Evolutionary conservation across 2,329 filamentous ascomycete species (phyloP), one percentile per base, ranked within the genome.

Genomic region (Tricladium varicosporioides): DNA sequence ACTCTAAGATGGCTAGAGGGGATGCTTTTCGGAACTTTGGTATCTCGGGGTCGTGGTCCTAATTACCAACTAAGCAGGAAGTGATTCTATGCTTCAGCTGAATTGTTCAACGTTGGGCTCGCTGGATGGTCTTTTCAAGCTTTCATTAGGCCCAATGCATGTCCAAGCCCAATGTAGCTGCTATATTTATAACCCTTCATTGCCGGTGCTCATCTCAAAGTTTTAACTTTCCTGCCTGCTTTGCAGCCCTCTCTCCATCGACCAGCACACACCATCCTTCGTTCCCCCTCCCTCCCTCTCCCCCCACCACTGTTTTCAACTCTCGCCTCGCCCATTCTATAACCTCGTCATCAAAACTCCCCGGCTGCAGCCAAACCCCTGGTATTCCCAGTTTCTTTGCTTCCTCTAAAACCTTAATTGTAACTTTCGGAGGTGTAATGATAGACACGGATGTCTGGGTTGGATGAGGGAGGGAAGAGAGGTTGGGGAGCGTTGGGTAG

Each of bases 201-300:
- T n/a, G n/a, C n/a, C n/a, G n/a, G n/a, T n/a, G n/a, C n/a, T n/a
- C n/a, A n/a, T n/a, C 22, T 27, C 22, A 27, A 3, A 27, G 22
- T 27, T 27, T 27, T 7, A 27, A 27, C 54, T 60, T 85, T 31
- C 81, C 83, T 15, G 78, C 82, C 42, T 72, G 77, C 67, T 76
- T 78, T 66, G 88, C 66, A 1, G 83, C 85, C 68, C 73, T 76
- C 63, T 92, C 89, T 0, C 91, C 91, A 72, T 96, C 90, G 10
- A 95, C 89, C 46, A 96, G 78, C 19, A 96, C 88, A 73, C 91
- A 96, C 89, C 91, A 95, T 0, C 91, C 91, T 68, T 92, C 89
- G 50, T 76, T 73, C 7, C 89, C 89, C 27, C 74, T 69, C 22
- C 86, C 85, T 27, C 86, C 84, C 40, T 86, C 77, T 5, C 80